A percentile compares a stretch with the other conserved stretches of the same genome.
Conservation (phyloP, 208 protist species). For the Crithidia mellificae region DNA sequence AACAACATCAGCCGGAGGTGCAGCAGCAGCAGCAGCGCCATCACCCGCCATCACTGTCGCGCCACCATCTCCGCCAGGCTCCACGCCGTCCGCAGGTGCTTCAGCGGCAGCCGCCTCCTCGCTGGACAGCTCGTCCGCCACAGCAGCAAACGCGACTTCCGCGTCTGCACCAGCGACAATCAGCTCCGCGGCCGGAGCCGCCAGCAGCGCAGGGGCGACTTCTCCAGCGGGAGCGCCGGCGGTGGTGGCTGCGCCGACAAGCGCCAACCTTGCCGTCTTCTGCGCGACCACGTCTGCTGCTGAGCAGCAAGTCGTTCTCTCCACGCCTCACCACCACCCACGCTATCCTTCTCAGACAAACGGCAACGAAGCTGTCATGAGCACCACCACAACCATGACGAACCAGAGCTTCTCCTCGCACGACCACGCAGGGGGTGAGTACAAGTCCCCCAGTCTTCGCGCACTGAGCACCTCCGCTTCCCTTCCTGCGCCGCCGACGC, state of each 20-base stretch:
- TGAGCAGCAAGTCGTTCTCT: too few relatives aligned
- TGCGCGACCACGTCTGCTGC: neutral
- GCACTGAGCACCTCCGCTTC: neutral
- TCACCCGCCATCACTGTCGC: neutral
- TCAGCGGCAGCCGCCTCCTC: too few relatives aligned
- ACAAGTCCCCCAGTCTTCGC: constrained; percentile 4
- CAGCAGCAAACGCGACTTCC: too few relatives aligned
- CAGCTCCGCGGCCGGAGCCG: neutral
- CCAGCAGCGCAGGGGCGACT: too few relatives aligned
- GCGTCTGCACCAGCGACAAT: neutral
- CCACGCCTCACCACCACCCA: neutral
- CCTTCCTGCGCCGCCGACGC: neutral
- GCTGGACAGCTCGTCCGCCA: too few relatives aligned
- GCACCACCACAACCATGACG: neutral
- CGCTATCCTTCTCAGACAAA: neutral
- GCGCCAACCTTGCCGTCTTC: constrained; percentile 1
- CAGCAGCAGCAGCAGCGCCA: neutral
- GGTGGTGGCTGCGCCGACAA: neutral
- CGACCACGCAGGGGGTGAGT: constrained; percentile 2
- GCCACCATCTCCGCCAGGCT: neutral
- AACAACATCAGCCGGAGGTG: too few relatives aligned
- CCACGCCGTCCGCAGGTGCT: too few relatives aligned
- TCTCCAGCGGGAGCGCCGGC: too few relatives aligned
- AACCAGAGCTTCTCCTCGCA: constrained; percentile 2
- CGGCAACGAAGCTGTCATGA: neutral